Percentiles rank a stretch among this genome's conserved stretches.
Conservation (phyloP, 179 eudicot species). For the Spinacia oleracea region DNA sequence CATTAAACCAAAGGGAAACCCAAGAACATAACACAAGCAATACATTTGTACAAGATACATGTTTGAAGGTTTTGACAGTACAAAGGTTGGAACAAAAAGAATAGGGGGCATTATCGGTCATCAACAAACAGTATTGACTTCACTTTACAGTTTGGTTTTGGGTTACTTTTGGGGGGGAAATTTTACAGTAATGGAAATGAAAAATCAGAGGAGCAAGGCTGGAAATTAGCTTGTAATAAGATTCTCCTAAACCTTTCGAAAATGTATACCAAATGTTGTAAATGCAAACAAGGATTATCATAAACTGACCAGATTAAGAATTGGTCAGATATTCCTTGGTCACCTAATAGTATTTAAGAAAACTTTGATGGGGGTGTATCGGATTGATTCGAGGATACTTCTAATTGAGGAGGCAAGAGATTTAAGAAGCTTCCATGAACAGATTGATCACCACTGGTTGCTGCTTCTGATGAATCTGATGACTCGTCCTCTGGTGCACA, state of each 20-base stretch:
- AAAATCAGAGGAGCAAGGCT: background rate
- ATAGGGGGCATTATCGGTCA: constrained; percentile 15
- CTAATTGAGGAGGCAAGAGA: constrained; percentile 55
- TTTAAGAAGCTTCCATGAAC: constrained; percentile 53
- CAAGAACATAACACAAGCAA: constrained; percentile 16
- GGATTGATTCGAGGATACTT: constrained; percentile 47
- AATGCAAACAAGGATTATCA: constrained; percentile 1
- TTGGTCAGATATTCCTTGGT: constrained; percentile 9
- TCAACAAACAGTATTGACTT: constrained; percentile 20
- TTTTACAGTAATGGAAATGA: constrained; percentile 24
- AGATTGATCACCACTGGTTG: constrained; percentile 43
- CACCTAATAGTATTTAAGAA: constrained; percentile 9
- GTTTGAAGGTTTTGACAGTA: constrained; percentile 16
- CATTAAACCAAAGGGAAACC: constrained; percentile 24
- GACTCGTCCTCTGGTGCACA: constrained; percentile 77
- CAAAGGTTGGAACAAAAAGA: constrained; percentile 26
- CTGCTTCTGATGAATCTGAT: constrained; percentile 59
- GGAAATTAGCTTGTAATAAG: background rate
- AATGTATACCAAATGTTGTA: constrained; percentile 10
- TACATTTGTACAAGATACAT: constrained; percentile 35
- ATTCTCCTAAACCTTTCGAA: constrained; percentile 16
- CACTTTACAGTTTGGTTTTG: constrained; percentile 29
- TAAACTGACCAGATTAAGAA: constrained; percentile 11
- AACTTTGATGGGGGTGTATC: constrained; percentile 31
- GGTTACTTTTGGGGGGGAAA: constrained; percentile 17